Base-by-base conservation (phyloP, 129 eudicot genomes). In the Lonicera japonica region DNA sequence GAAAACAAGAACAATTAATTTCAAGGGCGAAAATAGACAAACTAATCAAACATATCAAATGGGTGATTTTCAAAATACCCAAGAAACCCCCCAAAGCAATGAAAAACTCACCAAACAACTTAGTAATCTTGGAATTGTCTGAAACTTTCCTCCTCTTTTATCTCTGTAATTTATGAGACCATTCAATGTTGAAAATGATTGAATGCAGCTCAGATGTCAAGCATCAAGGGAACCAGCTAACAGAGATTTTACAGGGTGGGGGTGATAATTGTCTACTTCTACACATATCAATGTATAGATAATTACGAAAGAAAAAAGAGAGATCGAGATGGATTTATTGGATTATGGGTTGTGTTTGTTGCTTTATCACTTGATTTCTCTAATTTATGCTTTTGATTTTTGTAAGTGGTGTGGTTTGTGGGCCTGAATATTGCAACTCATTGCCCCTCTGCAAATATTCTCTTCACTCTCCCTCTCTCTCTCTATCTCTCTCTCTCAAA, bases 181-280 rank as follows among this genome's bases (percentile, higher is more conserved):
- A 61, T 8, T 50, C 36, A 48, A 73, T 58, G 25, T 20, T 61
- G 69, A 72, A 71, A 60, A 56, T 69, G 85, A 83, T 78, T 65
- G 77, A 64, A 71, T 9, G 29, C 41, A 69, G 75, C 78, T 71
- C 52, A 15, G 68, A 66, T 84, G 94, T 79, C 73, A 79, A 84
- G 89, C 89, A 84, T 79, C 69, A 84, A 82, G 79, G 81, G 82
- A 76, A 79, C 69, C 74, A 84, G 67, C 53, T 48, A 58, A 66
- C 54, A 63, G 54, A 68, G 77, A 78, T 66, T 67, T 72, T 64
- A 78, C 77, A 87, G 87, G 72, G 67, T 67, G 36, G 86, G 74
- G 77, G 78, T 75, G 72, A 81, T 73, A 75, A 77, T 10, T 43
- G 50, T 43, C 50, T 29, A 29, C 36, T 29, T 1, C 36, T 29